phyloP scores from a whole-genome alignment of 257 asterid species.

The Craterostigma plantagineum region DNA sequence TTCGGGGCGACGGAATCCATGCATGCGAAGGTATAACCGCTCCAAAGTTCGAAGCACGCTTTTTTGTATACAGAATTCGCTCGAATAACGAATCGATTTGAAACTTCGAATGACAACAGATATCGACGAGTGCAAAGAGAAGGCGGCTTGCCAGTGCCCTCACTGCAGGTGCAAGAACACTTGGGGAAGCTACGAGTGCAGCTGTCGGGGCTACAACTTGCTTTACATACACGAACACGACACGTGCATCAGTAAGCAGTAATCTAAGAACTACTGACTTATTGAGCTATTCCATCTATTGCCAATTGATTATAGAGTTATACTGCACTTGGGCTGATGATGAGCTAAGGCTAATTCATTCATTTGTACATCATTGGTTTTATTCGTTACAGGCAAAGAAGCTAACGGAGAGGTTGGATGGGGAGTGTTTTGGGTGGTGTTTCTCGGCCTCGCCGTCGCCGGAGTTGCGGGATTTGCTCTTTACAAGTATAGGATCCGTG shows the following conservation, averaged over 20 bases:
- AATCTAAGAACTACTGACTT: no score
- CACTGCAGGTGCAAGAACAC: slow-evolving; percentile 37
- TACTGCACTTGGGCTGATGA: no score
- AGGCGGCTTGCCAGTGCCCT: slow-evolving; percentile 27
- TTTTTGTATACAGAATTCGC: no score
- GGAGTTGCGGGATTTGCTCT: slow-evolving; percentile 63
- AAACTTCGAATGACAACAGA: no score
- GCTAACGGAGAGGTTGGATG: slow-evolving; percentile 18
- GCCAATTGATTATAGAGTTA: no score
- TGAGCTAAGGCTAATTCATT: no score
- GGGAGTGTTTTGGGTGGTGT: slow-evolving; percentile 31
- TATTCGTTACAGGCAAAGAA: slow-evolving; percentile 18
- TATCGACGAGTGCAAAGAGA: slow-evolving; percentile 64
- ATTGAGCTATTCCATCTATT: no score
- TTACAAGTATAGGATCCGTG: slow-evolving; percentile 81
- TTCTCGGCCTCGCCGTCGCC: slow-evolving; percentile 29
- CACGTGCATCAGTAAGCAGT: slow-evolving; percentile 20
- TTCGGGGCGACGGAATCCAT: slow-evolving; percentile 72
- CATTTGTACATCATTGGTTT: no score
- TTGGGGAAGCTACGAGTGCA: slow-evolving; percentile 44
- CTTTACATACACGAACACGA: slow-evolving; percentile 31
- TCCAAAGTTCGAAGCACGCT: not conserved
- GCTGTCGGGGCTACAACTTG: slow-evolving; percentile 13
- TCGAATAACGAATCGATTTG: no score
- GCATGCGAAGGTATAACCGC: slow-evolving; percentile 83